A percentile compares a stretch with the other conserved stretches of the same genome.
Conservation (phyloP, 148 eudicot species). For the Cornus suecica region DNA sequence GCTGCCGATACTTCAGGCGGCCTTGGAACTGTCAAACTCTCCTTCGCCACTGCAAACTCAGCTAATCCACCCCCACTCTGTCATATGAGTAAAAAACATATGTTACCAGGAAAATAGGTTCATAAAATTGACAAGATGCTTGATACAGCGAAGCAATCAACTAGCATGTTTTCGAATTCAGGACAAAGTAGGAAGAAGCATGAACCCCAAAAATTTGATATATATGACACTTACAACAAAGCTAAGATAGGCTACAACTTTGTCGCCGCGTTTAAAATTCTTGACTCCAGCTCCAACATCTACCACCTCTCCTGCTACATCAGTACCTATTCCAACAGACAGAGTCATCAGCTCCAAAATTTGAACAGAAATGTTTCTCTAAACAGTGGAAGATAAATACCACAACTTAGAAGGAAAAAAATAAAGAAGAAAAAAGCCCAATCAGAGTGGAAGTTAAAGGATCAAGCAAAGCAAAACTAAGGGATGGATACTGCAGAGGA, state of each 20-base stretch:
- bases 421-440: no score
- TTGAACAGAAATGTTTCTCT: not conserved
- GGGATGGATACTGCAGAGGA: no score
- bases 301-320: slow-evolving; percentile 65
- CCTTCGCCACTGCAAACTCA: slow-evolving; percentile 38
- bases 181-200: not conserved
- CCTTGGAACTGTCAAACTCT: slow-evolving; percentile 31
- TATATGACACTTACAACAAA: slow-evolving; percentile 25
- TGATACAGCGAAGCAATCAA: no score
- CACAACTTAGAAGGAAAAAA: not conserved
- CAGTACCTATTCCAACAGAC: slow-evolving; percentile 36
- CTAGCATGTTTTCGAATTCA: no score
- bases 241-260: slow-evolving; percentile 51
- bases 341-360: slow-evolving; percentile 12
- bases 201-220: not conserved
- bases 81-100: no score
- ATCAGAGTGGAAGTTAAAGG: not conserved
- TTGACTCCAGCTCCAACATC: slow-evolving; percentile 8
- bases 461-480: no score
- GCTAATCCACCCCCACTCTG: slow-evolving; percentile 49
- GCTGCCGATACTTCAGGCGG: slow-evolving; percentile 53
- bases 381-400: not conserved
- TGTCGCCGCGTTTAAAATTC: slow-evolving; percentile 61
- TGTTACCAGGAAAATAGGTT: no score
- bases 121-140: no score